Evolutionary conservation across 75 land plant genomes (phyloP), one percentile per base, ranked within the genome.

Genomic region (Chamaecyparis obtusa): DNA sequence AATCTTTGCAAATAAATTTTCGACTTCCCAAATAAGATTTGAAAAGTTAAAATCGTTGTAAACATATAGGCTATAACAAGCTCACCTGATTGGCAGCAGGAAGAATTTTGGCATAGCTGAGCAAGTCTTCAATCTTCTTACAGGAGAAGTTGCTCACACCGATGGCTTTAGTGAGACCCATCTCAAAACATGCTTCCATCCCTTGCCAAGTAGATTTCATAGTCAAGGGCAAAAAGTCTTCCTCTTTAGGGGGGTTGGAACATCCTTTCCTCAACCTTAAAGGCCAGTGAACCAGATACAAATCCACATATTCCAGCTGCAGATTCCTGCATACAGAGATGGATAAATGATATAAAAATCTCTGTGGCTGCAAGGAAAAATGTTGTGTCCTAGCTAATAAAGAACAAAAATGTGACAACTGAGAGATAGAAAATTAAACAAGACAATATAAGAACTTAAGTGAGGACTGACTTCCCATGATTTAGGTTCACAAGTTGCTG

Each of bases 31-130:
- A 55, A 55, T 55, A 55, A 55, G 3, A 16, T 55, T 16, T 4
- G 4, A 55, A 55, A 55, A 55, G 57, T 19, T 55, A 19, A 55
- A n/a, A 69, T 69, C 7, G 9, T n/a, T 27, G 30, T n/a, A 24
- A 3, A 69, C 5, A 7, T 69, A 0, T 67, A 44, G 46, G 46
- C 5, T 44, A 24, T n/a, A 69, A 69, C 72, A 69, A 69, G 30
- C 9, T 39, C 60, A 93, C 97, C 88, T 94, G 97, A 83, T 96
- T 93, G 30, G 90, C 92, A 49, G 96, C 93, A n/a, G 96, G 96
- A 46, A 90, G 91, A 33, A 92, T 91, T 44, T 84, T 88, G 9
- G 94, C 95, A 81, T 72, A 17, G 15, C 89, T 30, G 2, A 96
- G 88, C 21, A 94, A 64, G 79, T 89, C 86, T 35, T 84, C 76